phyloP scores from a whole-genome alignment of 352 stramenopile genomes.

The Pythium chondricola region DNA sequence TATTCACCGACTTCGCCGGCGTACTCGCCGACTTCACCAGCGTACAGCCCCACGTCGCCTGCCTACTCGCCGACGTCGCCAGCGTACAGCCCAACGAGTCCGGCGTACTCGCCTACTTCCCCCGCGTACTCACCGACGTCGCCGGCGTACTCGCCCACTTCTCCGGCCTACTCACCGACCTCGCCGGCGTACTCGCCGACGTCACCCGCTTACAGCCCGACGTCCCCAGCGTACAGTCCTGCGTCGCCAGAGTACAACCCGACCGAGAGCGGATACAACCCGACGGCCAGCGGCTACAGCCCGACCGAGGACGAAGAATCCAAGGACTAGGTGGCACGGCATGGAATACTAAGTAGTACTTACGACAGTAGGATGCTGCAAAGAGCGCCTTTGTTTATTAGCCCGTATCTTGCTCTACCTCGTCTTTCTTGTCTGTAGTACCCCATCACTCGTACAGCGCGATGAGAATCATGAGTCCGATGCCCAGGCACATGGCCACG shows the following conservation, averaged over 20 bases:
- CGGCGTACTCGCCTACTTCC: constrained; percentile 69
- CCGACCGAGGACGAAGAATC: constrained; percentile 60
- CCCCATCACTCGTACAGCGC: constrained; percentile 53
- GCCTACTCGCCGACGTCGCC: constrained; percentile 86
- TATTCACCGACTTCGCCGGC: constrained; percentile 58
- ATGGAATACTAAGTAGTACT: constrained; percentile 27
- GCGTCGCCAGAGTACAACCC: constrained; percentile 75
- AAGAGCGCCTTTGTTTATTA: too few relatives aligned
- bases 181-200: constrained; percentile 57
- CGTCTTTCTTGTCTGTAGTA: background rate
- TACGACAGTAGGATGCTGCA: too few relatives aligned
- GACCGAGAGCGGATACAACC: constrained; percentile 56
- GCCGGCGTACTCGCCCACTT: constrained; percentile 41
- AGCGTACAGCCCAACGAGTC: constrained; percentile 66
- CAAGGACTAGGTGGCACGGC: constrained; percentile 10
- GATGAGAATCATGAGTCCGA: constrained; percentile 78
- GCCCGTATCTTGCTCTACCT: background rate
- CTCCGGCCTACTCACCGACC: constrained; percentile 58
- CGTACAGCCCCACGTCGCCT: constrained; percentile 86
- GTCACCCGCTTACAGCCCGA: constrained; percentile 38
- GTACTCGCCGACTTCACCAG: constrained; percentile 68
- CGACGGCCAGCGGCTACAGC: constrained; percentile 66
- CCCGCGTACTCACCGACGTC: constrained; percentile 79
- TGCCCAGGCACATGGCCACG: constrained; percentile 55
- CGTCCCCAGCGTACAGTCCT: constrained; percentile 29